Evolutionary conservation across 805 yeast species (phyloP), one percentile per base, ranked within the genome.

Genomic region (Zygoascus bituminiphila): DNA sequence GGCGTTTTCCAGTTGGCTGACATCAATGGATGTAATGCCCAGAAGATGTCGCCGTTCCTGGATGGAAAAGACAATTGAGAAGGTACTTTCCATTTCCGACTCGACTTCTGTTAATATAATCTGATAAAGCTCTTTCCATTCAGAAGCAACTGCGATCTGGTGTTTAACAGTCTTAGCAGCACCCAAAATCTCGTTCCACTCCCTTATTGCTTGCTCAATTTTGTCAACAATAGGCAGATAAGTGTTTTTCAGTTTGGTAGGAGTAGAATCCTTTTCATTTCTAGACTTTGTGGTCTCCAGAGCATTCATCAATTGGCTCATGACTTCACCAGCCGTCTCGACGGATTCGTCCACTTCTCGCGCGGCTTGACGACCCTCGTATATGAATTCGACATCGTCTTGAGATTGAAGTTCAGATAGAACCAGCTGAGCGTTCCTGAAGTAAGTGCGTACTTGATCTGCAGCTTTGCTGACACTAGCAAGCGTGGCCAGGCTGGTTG

Each of bases 61-160:
- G 25, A 58, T 46, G 37, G 55, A 60, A 41, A 56, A 57, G 10
- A 59, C 48, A 7, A 42, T 38, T 17, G 49, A 42, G 25, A 42
- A 37, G 36, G 60, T 54, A 8, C 42, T 33, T 14, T 52, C 54
- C 15, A 59, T 51, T 44, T 59, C 63, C 15, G 46, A 47, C 20
- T 52, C 56, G 10, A 59, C 54, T 12, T 54, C 62, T 2, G 55
- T 49, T 44, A 59, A 46, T 25, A 59, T 53, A 44, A 53, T 52
- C 26, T 54, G 55, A 42, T 60, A 47, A 22, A 59, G 42, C 17
- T 59, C 63, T 23, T 53, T 55, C 61, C 61, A 59, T 36, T 59
- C 63, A 8, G 51, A 51, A 19, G 63, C 60, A 7, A 59, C 45
- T 37, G 52, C 55, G 20, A 59, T 51, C 44, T 53, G 58, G 4